These are phyloP conservation scores for Kwoniella shivajii DNA, from an alignment of 1,284 basidiomycete species.

Conservation along the genomic window DNA sequence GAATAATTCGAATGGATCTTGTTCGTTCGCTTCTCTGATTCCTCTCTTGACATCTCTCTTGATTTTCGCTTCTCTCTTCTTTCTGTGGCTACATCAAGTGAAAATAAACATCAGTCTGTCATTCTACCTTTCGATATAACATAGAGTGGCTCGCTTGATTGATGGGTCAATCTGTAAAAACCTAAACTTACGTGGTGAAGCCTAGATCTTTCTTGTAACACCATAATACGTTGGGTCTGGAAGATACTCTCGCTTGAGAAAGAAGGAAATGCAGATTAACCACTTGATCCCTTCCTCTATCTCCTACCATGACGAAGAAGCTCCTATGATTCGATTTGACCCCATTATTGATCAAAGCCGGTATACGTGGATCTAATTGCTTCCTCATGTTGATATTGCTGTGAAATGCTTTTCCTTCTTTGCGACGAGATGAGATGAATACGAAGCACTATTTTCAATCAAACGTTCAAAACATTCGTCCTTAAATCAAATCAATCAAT, in stretches of 20 bases:
- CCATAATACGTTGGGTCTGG: slow-evolving; percentile 89
- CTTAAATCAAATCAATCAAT: too few species aligned
- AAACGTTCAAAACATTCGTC: too few species aligned
- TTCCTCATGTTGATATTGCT: slow-evolving; percentile 54
- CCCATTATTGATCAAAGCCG: slow-evolving; percentile 89
- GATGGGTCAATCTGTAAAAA: background rate
- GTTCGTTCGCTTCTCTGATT: slow-evolving; percentile 89
- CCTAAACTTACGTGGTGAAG: slow-evolving; percentile 73
- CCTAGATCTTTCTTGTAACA: slow-evolving; percentile 97
- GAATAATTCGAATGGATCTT: slow-evolving; percentile 97
- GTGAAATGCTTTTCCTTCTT: too few species aligned
- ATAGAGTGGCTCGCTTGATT: background rate
- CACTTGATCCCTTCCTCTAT: slow-evolving; percentile 92
- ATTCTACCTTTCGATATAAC: background rate
- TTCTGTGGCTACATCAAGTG: slow-evolving; percentile 72
- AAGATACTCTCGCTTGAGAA: slow-evolving; percentile 84
- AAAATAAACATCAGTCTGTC: slow-evolving; percentile 5
- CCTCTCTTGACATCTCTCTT: slow-evolving; percentile 93
- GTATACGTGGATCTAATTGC: slow-evolving; percentile 84
- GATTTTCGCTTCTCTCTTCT: slow-evolving; percentile 93
- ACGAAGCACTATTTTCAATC: too few species aligned
- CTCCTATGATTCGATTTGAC: slow-evolving; percentile 90
- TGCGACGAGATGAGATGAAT: too few species aligned
- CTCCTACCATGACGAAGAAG: slow-evolving; percentile 96
- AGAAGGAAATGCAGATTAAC: slow-evolving; percentile 95